Percentiles rank a stretch among this genome's conserved stretches.
These are phyloP conservation scores for Agrocybe pediades DNA, from an alignment of 768 basidiomycete species.

Conservation along the genomic window DNA sequence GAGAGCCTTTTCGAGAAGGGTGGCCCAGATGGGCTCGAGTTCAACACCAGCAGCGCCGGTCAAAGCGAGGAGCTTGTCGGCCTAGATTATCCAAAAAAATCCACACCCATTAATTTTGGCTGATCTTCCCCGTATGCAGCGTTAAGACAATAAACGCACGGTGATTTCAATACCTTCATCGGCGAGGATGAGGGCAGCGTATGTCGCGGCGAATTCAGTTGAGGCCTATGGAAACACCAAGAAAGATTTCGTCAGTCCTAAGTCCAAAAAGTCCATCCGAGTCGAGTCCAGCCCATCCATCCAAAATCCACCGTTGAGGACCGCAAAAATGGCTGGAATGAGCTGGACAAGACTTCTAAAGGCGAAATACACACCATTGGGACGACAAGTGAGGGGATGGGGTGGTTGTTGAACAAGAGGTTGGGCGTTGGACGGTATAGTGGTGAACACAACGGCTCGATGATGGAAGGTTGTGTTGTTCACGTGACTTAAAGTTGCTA, in stretches of 20 bases:
- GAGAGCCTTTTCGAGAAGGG: slow-evolving; percentile 95
- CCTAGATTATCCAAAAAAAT: slow-evolving; percentile 41
- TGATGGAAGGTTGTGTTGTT: not conserved
- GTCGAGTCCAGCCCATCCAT: slow-evolving; percentile 22
- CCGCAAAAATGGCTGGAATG: slow-evolving; percentile 14
- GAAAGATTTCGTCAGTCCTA: slow-evolving; percentile 11
- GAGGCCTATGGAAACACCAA: slow-evolving; percentile 37
- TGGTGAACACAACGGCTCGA: slow-evolving; percentile 4
- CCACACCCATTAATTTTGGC: slow-evolving; percentile 4
- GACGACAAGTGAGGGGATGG: slow-evolving; percentile 14
- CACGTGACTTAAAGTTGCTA: slow-evolving; percentile 7
- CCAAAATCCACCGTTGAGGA: slow-evolving; percentile 18
- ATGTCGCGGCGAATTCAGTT: slow-evolving; percentile 87
- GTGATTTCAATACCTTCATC: slow-evolving; percentile 98
- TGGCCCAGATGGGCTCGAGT: slow-evolving; percentile 96
- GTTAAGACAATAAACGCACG: slow-evolving; percentile 55
- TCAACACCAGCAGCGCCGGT: slow-evolving; percentile 84
- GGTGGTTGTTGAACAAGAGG: slow-evolving; percentile 18
- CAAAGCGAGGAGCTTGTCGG: slow-evolving; percentile 91
- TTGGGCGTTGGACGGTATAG: slow-evolving; percentile 19
- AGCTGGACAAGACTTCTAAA: not conserved
- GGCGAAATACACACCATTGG: slow-evolving; percentile 28
- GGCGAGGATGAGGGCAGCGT: slow-evolving; percentile 97
- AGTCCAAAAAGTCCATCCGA: slow-evolving; percentile 22
- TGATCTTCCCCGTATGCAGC: not conserved